These are phyloP conservation scores for Cordia subcordata DNA, from an alignment of 257 asterid genomes.

Conservation along the genomic window DNA sequence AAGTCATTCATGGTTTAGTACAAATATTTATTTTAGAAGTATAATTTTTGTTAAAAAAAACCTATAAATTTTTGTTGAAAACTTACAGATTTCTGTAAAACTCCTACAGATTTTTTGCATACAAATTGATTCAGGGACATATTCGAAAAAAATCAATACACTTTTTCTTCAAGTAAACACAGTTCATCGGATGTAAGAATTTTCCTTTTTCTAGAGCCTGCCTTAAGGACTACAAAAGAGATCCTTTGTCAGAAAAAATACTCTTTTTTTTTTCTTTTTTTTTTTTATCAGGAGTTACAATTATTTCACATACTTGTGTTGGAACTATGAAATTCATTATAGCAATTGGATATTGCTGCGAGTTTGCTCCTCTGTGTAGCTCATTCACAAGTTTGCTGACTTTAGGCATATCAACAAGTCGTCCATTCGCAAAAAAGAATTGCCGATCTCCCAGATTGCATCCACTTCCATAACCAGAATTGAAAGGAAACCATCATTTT, in stretches of 20 bases:
- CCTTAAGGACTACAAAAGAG: conserved; percentile 69
- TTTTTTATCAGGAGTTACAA: conserved; percentile 92
- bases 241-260: conserved; percentile 79
- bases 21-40: too few species aligned
- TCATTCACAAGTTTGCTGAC: conserved; percentile 90
- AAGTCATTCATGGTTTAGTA: too few species aligned
- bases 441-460: conserved; percentile 92
- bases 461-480: conserved; percentile 90
- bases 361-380: conserved; percentile 88
- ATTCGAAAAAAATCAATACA: too few species aligned
- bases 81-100: too few species aligned
- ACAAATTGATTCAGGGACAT: too few species aligned
- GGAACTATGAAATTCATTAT: conserved; percentile 75
- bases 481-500: conserved; percentile 82
- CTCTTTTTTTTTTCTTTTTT: too few species aligned
- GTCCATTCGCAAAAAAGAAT: conserved; percentile 84
- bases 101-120: too few species aligned
- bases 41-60: too few species aligned
- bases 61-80: too few species aligned
- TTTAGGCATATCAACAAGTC: conserved; percentile 98
- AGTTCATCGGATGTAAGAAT: too few species aligned
- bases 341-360: conserved; percentile 88
- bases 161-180: too few species aligned
- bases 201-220: conserved; percentile 69
- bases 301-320: conserved; percentile 69